A percentile compares a stretch with the other conserved stretches of the same genome.
Evolutionary conservation across 768 basidiomycete species (phyloP).

Genomic region (Neoboletus brunneissimus): DNA sequence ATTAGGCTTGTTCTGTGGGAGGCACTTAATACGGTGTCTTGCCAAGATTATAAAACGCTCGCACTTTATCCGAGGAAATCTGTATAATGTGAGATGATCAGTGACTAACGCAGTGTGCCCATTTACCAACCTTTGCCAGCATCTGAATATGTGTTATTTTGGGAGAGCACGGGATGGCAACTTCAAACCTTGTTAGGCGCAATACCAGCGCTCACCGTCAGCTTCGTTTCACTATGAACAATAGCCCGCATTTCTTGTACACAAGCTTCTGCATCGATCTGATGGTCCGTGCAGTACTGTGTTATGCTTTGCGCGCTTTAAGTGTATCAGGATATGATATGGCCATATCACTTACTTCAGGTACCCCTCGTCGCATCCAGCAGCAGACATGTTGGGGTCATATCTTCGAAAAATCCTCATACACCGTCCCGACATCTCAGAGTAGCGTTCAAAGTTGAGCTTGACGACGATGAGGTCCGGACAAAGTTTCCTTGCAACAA

Average conservation of each 20-base stretch:
- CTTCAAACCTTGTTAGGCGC: slow-evolving; percentile 84
- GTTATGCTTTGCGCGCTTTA: slow-evolving; percentile 61
- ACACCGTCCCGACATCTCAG: slow-evolving; percentile 67
- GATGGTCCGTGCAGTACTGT: slow-evolving; percentile 67
- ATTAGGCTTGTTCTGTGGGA: slow-evolving; percentile 82
- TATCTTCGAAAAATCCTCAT: slow-evolving; percentile 68
- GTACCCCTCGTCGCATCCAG: slow-evolving; percentile 89
- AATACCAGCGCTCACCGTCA: slow-evolving; percentile 94
- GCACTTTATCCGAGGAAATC: slow-evolving; percentile 91
- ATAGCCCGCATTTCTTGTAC: slow-evolving; percentile 72
- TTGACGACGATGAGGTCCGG: slow-evolving; percentile 77
- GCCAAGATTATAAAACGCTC: slow-evolving; percentile 1
- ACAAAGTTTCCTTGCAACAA: slow-evolving; percentile 91
- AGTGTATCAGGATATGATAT: slow-evolving; percentile 2
- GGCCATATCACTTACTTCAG: slow-evolving; percentile 59
- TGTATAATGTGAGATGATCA: slow-evolving; percentile 28
- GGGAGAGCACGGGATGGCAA: slow-evolving; percentile 13
- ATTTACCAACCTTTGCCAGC: slow-evolving; percentile 84
- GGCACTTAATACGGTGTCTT: neutral
- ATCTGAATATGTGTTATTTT: slow-evolving; percentile 47
- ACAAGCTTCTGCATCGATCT: slow-evolving; percentile 66
- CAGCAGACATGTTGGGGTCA: slow-evolving; percentile 71
- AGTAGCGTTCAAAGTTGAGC: slow-evolving; percentile 58
- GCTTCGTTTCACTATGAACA: slow-evolving; percentile 72
- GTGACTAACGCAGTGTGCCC: neutral